Base-by-base conservation (phyloP, 2,329 filamentous ascomycete species). In the Xylariomycetidae sp. region DNA sequence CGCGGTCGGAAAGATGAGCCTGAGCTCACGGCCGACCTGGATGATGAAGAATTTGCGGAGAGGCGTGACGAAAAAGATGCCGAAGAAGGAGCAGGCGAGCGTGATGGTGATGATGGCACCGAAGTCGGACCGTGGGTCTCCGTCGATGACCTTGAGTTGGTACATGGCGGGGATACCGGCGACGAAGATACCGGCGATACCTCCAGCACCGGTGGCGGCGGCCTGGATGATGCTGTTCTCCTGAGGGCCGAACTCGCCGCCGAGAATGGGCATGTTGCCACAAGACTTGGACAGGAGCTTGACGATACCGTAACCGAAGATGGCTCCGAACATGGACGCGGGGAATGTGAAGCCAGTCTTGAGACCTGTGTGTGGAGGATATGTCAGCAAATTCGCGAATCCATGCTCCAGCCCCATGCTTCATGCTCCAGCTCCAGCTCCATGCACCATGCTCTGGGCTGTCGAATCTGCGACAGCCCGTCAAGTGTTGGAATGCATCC, bases 1-100 rank as follows among this genome's bases (percentile, higher is more conserved):
- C 1, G 74, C 53, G 3, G 74, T 74, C 4, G 75, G 75, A 58
- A 80, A 80, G 41, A 78, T 62, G 33, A 80, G 62, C 38, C 64
- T 66, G 34, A 78, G 59, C 55, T 79, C 73, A 46, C 75, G 65
- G 3, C 74, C 74, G 10, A 81, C 74, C 38, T 80, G 75, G 53
- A 82, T 73, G 54, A 83, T 72, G 62, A 82, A 83, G 62, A 83
- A 82, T 50, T 80, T 80, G 37, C 79, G 74, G 14, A 80, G 66
- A 6, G 77, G 76, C 0, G 75, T 77, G 30, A 72, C 72, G 44
- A 80, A 77, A 54, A 78, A 77, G 39, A 81, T 67, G 4, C 79
- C 79, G 53, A 81, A 81, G 58, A 80, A 79, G 8, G 72, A 74
- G 38, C 74, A 75, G 30, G 80, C 72, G 27, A 78, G 63, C 3